These are phyloP conservation scores for Chaetoceros muelleri DNA, from an alignment of 108 stramenopile genomes.

Conservation along the genomic window DNA sequence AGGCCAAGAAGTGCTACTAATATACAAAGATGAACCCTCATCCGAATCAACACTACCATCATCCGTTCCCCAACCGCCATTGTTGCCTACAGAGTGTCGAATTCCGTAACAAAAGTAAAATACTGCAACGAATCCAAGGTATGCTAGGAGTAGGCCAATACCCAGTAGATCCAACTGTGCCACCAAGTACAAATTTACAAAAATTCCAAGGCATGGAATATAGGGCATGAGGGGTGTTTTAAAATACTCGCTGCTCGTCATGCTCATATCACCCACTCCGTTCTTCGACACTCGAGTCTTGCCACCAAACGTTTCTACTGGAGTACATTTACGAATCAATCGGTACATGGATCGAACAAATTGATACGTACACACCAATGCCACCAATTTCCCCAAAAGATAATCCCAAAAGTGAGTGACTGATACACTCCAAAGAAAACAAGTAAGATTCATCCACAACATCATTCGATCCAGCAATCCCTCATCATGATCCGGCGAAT, in stretches of 20 bases:
- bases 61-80: background rate
- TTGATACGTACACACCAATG: conserved; percentile 3
- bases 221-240: conserved; percentile 61
- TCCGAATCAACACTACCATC: background rate
- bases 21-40: too few relatives aligned
- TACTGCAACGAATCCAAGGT: conserved; percentile 30
- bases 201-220: conserved; percentile 62
- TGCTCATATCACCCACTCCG: conserved; percentile 14
- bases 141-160: conserved; percentile 43
- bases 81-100: conserved; percentile 5
- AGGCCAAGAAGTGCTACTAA: too few relatives aligned
- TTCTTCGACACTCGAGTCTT: conserved; percentile 12
- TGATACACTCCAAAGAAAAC: conserved; percentile 14
- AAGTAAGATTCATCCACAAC: conserved; percentile 29
- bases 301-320: conserved; percentile 11
- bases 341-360: conserved; percentile 11
- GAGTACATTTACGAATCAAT: conserved; percentile 2
- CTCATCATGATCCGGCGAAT: conserved; percentile 23
- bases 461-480: conserved; percentile 18
- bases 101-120: conserved; percentile 29
- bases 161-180: conserved; percentile 54
- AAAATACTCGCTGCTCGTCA: conserved; percentile 24
- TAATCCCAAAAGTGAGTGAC: conserved; percentile 21
- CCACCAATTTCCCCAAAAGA: conserved; percentile 8
- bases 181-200: conserved; percentile 79